A percentile compares a stretch with the other conserved stretches of the same genome.
phyloP scores from a whole-genome alignment of 2,329 filamentous ascomycete species.

The Curvularia sp. region DNA sequence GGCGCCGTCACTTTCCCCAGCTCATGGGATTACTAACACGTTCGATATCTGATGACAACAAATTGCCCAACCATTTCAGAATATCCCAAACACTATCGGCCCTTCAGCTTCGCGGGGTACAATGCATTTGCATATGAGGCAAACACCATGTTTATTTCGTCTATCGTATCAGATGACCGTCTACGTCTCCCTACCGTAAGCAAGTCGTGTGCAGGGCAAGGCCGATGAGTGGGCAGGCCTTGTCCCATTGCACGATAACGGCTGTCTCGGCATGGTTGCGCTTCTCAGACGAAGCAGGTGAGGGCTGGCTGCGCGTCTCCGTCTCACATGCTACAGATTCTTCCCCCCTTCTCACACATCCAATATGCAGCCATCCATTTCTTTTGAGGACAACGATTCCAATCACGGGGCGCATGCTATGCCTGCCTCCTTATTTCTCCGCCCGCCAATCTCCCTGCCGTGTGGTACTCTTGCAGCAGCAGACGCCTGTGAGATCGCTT shows the following conservation, averaged over 20 bases:
- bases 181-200: neutral
- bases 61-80: constrained; percentile 17
- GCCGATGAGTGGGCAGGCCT: neutral
- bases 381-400: neutral
- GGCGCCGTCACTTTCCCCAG: neutral
- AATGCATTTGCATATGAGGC: constrained; percentile 1
- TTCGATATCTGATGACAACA: constrained; percentile 11
- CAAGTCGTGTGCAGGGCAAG: constrained; percentile 5
- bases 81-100: constrained; percentile 8
- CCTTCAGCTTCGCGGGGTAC: constrained; percentile 18
- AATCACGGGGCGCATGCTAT: constrained; percentile 4
- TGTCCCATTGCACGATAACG: constrained; percentile 8
- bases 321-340: constrained; percentile 6
- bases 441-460: constrained; percentile 3
- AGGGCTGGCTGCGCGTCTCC: constrained; percentile 9
- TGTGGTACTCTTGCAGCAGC: constrained; percentile 1
- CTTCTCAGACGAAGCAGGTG: constrained; percentile 8
- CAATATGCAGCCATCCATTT: neutral
- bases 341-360: constrained; percentile 4
- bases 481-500: constrained; percentile 5
- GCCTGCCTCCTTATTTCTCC: neutral
- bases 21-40: neutral
- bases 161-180: neutral
- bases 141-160: constrained; percentile 1
- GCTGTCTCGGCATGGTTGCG: constrained; percentile 13